Percentiles rank a stretch among this genome's conserved stretches.
phyloP scores from a whole-genome alignment of 73 alveolate species.

The Paramecium biaurelia region DNA sequence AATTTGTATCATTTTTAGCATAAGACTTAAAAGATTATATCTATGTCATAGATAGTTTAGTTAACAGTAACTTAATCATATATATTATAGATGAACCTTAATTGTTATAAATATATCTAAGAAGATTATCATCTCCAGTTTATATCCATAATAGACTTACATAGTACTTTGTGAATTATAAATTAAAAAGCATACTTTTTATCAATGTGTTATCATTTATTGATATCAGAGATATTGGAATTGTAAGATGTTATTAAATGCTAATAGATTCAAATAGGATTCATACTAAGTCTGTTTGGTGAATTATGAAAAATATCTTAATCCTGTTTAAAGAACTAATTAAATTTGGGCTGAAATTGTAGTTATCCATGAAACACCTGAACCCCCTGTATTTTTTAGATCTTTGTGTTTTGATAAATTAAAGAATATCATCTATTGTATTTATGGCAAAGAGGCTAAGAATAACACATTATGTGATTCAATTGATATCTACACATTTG shows the following conservation, averaged over 20 bases:
- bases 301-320: conserved; percentile 15
- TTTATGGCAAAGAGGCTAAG: conserved; percentile 37
- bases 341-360: conserved; percentile 11
- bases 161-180: conserved; percentile 26
- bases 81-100: background rate
- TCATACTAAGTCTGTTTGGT: conserved; percentile 22
- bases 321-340: background rate
- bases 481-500: background rate
- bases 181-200: background rate
- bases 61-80: background rate
- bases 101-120: background rate
- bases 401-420: conserved; percentile 21
- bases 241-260: conserved; percentile 16
- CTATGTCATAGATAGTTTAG: background rate
- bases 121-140: background rate
- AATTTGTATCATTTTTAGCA: conserved; percentile 33
- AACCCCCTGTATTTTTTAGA: conserved; percentile 22
- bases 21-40: conserved; percentile 39
- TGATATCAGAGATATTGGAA: conserved; percentile 34
- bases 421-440: background rate
- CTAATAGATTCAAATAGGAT: conserved; percentile 10
- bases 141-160: conserved; percentile 14
- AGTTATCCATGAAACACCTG: background rate
- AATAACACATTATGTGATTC: background rate
- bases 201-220: conserved; percentile 24